Percentiles rank a stretch among this genome's conserved stretches.
These are phyloP conservation scores for Mallotus repandus DNA, from an alignment of 441 rosid genomes.

Conservation along the genomic window DNA sequence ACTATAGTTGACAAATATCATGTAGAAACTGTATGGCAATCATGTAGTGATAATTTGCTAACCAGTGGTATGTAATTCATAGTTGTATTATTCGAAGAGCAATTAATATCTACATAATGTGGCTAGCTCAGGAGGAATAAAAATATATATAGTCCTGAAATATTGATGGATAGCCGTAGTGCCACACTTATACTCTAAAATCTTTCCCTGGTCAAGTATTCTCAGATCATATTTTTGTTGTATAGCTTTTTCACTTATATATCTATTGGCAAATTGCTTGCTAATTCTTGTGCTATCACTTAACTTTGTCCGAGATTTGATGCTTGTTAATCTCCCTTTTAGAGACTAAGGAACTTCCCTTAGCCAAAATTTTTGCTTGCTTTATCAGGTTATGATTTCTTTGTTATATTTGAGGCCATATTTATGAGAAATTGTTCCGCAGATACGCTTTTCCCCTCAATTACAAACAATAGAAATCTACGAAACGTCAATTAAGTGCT, in stretches of 20 bases:
- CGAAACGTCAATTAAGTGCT: neutral
- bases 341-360: neutral
- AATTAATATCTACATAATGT: neutral
- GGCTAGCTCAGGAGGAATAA: neutral
- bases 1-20: neutral
- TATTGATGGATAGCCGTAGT: neutral
- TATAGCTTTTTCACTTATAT: neutral
- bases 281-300: neutral
- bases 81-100: neutral
- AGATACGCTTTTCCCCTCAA: neutral
- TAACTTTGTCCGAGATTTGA: neutral
- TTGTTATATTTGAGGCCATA: constrained; percentile 1
- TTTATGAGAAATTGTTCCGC: neutral
- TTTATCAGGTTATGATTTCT: neutral
- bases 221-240: neutral
- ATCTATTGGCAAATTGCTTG: neutral
- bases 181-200: neutral
- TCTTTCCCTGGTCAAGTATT: neutral
- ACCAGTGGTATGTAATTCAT: neutral
- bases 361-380: neutral
- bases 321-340: neutral
- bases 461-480: neutral
- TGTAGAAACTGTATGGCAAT: neutral
- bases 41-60: neutral
- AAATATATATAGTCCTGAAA: neutral